Conservation (phyloP, 2,329 filamentous ascomycete species). For the Coccinonectria pachysandricola region DNA sequence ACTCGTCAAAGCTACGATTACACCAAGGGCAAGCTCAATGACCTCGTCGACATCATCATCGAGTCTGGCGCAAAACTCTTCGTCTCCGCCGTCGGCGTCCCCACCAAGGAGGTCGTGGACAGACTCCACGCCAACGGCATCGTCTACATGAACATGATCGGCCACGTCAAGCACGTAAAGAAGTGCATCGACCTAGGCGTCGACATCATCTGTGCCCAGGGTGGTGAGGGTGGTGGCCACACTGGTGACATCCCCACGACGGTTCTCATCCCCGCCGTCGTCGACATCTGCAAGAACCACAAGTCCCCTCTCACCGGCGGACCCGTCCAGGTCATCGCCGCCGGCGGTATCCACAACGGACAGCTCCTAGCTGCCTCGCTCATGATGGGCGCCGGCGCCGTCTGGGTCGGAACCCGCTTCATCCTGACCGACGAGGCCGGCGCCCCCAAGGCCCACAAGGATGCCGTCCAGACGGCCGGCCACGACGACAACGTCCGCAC, state of each 20-base stretch:
- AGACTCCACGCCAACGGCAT: constrained; percentile 79
- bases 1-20: constrained; percentile 77
- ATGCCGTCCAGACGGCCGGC: constrained; percentile 80
- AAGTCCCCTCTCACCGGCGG: constrained; percentile 80
- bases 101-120: constrained; percentile 80
- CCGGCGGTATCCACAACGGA: constrained; percentile 89
- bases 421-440: constrained; percentile 90
- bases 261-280: constrained; percentile 85
- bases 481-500: constrained; percentile 96
- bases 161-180: constrained; percentile 96
- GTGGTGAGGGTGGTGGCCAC: constrained; percentile 93
- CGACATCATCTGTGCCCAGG: constrained; percentile 97
- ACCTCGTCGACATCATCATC: constrained; percentile 86
- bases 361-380: constrained; percentile 80
- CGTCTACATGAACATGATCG: constrained; percentile 99
- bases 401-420: constrained; percentile 97
- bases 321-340: constrained; percentile 85
- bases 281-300: constrained; percentile 67
- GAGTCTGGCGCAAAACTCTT: constrained; percentile 85
- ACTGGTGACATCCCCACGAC: constrained; percentile 90
- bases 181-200: constrained; percentile 88
- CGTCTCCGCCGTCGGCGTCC: constrained; percentile 92
- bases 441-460: constrained; percentile 87
- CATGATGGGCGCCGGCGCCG: constrained; percentile 83
- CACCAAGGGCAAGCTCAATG: constrained; percentile 95